Evolutionary conservation across 805 yeast genomes (phyloP).

Genomic region (Candida patagonica): DNA sequence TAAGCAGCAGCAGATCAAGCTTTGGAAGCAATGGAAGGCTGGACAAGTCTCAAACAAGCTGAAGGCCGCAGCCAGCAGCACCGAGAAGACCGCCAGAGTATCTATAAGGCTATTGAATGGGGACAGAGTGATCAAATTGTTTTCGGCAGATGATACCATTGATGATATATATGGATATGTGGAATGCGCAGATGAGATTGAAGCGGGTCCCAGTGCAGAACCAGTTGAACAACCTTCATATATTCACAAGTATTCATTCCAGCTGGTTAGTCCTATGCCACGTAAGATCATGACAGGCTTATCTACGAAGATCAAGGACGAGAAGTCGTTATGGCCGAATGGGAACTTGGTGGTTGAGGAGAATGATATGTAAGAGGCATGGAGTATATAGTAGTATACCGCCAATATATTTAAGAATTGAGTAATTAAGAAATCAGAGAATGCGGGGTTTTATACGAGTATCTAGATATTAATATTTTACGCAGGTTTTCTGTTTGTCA

Average conservation of each 20-base stretch:
- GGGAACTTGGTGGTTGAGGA: slow-evolving; percentile 52
- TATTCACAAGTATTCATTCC: slow-evolving; percentile 40
- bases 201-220: slow-evolving; percentile 16
- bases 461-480: too few species aligned
- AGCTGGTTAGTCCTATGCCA: slow-evolving; percentile 48
- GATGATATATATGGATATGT: slow-evolving; percentile 66
- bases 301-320: slow-evolving; percentile 31
- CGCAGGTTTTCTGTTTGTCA: too few species aligned
- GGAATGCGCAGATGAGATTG: slow-evolving; percentile 36
- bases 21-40: slow-evolving; percentile 46
- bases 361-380: too few species aligned
- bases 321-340: slow-evolving; percentile 46
- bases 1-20: slow-evolving; percentile 19
- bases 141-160: slow-evolving; percentile 38
- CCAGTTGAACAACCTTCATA: slow-evolving; percentile 32
- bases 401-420: background rate
- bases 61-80: slow-evolving; percentile 10
- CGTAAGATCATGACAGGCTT: slow-evolving; percentile 34
- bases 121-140: slow-evolving; percentile 42
- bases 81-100: slow-evolving; percentile 42
- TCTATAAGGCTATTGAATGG: slow-evolving; percentile 65
- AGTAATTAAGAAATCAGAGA: background rate
- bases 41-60: slow-evolving; percentile 17
- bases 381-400: too few species aligned
- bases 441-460: too few species aligned